A percentile compares a stretch with the other conserved stretches of the same genome.
Evolutionary conservation across 257 asterid species (phyloP).

Genomic region (Solanum chilense): DNA sequence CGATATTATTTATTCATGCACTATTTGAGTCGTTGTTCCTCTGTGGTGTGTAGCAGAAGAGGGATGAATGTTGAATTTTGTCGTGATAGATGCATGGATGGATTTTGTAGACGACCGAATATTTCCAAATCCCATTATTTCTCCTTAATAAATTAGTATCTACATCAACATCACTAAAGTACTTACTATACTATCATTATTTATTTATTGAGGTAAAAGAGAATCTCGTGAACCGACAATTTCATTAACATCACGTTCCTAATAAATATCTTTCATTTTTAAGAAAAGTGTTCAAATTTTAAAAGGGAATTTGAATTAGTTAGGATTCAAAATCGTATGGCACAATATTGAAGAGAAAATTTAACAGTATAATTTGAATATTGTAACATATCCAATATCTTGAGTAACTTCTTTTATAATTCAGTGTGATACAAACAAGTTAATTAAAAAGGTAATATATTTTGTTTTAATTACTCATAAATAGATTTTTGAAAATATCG

Average conservation of each 20-base stretch:
- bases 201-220: neutral
- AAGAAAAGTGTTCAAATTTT: neutral
- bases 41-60: neutral
- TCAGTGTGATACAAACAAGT: neutral
- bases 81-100: neutral
- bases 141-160: neutral
- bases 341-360: neutral
- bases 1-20: neutral
- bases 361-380: neutral
- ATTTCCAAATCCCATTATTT: neutral
- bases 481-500: neutral
- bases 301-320: neutral
- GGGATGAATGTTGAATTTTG: neutral
- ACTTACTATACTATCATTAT: neutral
- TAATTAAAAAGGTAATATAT: neutral
- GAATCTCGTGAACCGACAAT: slow-evolving; percentile 1
- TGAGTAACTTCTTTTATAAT: neutral
- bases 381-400: neutral
- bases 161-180: neutral
- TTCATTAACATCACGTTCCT: neutral
- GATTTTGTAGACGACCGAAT: neutral
- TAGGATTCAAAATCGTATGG: neutral
- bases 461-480: neutral
- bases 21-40: neutral
- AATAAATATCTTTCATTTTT: neutral